These are phyloP conservation scores for Fusarium gaditjirri DNA, from an alignment of 2,329 filamentous ascomycete species.

Conservation along the genomic window DNA sequence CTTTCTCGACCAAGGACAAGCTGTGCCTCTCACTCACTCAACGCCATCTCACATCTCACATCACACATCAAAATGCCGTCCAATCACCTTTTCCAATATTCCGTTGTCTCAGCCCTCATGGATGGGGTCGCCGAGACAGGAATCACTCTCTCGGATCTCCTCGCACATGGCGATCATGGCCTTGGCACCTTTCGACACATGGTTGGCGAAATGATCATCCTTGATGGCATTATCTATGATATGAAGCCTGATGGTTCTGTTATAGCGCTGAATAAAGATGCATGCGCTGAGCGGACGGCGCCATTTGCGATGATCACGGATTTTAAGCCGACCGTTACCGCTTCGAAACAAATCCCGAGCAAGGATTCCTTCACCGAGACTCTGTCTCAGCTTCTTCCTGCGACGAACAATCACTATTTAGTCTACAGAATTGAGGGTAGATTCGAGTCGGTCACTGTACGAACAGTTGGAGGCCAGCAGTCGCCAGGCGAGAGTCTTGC, in stretches of 20 bases:
- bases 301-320: slow-evolving; percentile 29
- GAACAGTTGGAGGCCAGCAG: slow-evolving; percentile 21
- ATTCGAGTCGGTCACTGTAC: slow-evolving; percentile 19
- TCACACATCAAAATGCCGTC: slow-evolving; percentile 7
- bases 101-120: slow-evolving; percentile 36
- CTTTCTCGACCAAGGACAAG: background rate
- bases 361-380: background rate
- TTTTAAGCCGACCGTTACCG: background rate
- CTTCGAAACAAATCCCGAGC: background rate
- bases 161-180: slow-evolving; percentile 26
- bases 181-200: slow-evolving; percentile 38
- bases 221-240: slow-evolving; percentile 24
- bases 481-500: slow-evolving; percentile 20
- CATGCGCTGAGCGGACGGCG: background rate
- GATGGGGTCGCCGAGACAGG: slow-evolving; percentile 35
- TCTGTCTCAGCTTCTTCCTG: slow-evolving; percentile 4
- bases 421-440: slow-evolving; percentile 6
- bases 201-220: slow-evolving; percentile 38
- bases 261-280: background rate
- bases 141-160: slow-evolving; percentile 18
- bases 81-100: slow-evolving; percentile 35
- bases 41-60: background rate
- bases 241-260: slow-evolving; percentile 33
- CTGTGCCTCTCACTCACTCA: background rate
- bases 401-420: slow-evolving; percentile 17